A percentile compares a stretch with the other conserved stretches of the same genome.
These are phyloP conservation scores for Geranomyces variabilis DNA, from an alignment of 192 early-diverging fungal species.

Conservation along the genomic window DNA sequence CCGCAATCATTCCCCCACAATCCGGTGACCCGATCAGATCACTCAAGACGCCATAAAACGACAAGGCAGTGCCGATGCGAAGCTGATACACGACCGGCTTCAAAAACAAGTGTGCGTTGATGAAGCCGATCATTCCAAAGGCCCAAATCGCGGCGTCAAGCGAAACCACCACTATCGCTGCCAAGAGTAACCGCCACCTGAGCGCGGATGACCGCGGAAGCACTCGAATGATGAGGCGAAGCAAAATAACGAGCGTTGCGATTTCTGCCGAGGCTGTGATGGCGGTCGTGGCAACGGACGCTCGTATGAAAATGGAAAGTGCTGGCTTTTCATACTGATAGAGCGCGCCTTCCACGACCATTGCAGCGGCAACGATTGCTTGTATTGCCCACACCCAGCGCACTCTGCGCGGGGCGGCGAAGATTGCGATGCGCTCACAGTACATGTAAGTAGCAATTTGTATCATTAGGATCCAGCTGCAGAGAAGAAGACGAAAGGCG, in stretches of 20 bases:
- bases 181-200: neutral
- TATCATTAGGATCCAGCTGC: neutral
- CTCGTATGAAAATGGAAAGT: neutral
- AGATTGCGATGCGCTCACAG: slow-evolving; percentile 1
- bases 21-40: neutral
- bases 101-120: neutral
- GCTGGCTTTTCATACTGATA: neutral
- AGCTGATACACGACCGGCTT: neutral
- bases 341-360: neutral
- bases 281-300: neutral
- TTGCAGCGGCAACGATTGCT: neutral
- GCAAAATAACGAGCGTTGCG: neutral
- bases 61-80: neutral
- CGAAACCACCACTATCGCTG: neutral
- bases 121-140: neutral
- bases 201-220: neutral
- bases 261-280: neutral
- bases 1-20: too few species aligned
- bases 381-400: neutral
- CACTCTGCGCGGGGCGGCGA: neutral
- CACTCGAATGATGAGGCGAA: neutral
- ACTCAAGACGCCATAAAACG: neutral
- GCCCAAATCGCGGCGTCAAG: neutral
- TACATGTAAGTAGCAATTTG: neutral
- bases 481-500: neutral